Evolutionary conservation across 2,329 filamentous ascomycete species (phyloP).

Genomic region (Fusarium sp.): DNA sequence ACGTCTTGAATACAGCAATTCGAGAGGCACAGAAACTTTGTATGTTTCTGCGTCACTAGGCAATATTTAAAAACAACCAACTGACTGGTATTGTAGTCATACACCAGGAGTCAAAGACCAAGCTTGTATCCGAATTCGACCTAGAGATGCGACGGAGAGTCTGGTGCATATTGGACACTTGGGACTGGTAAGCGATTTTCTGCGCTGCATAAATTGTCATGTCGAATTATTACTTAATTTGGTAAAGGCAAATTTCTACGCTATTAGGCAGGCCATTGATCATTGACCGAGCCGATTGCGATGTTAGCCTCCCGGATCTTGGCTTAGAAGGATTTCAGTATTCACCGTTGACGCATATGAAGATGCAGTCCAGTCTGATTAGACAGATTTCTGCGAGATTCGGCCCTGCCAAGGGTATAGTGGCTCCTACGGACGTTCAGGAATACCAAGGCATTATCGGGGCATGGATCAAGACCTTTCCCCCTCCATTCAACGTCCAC

Average conservation of each 20-base stretch:
- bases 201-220: neutral
- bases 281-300: constrained; percentile 48
- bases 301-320: constrained; percentile 47
- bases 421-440: constrained; percentile 43
- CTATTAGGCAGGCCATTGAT: constrained; percentile 48
- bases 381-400: constrained; percentile 46
- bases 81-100: constrained; percentile 40
- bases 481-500: constrained; percentile 51
- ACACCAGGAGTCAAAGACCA: constrained; percentile 45
- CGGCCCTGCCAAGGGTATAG: constrained; percentile 44
- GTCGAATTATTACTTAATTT: neutral
- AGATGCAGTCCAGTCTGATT: constrained; percentile 50
- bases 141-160: constrained; percentile 49
- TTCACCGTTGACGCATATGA: constrained; percentile 50
- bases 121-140: constrained; percentile 47
- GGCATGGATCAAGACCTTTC: constrained; percentile 55
- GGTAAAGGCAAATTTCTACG: constrained; percentile 49
- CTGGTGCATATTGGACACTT: constrained; percentile 51
- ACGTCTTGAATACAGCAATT: constrained; percentile 49
- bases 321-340: constrained; percentile 46
- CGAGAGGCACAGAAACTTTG: constrained; percentile 51
- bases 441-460: constrained; percentile 50
- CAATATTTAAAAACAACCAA: neutral
- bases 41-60: constrained; percentile 10
- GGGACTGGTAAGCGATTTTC: constrained; percentile 48